Conservation (phyloP, 768 basidiomycete genomes). For the Kwoniella bestiolae region DNA sequence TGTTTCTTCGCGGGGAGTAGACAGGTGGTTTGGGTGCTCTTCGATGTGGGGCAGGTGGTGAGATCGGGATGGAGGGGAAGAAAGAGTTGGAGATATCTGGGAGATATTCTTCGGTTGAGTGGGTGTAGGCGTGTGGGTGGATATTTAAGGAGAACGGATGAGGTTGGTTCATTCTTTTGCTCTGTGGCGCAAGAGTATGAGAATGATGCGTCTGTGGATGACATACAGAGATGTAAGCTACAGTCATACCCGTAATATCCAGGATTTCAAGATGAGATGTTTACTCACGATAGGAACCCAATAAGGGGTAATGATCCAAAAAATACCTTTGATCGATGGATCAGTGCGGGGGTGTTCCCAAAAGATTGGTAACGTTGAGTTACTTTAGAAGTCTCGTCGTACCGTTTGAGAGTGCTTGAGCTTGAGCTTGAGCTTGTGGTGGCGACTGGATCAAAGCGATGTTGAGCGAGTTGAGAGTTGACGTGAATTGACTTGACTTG, state of each 20-base stretch:
- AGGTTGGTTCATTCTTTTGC: conserved; percentile 6
- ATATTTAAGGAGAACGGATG: background rate
- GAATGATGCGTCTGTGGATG: background rate
- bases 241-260: background rate
- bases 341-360: background rate
- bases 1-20: conserved; percentile 55
- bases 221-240: background rate
- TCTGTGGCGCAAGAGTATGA: background rate
- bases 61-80: conserved; percentile 42
- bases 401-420: background rate
- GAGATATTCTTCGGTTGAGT: background rate
- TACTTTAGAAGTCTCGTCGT: background rate
- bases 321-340: background rate
- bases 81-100: conserved; percentile 36
- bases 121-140: background rate
- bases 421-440: background rate
- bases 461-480: background rate
- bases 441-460: too few relatives aligned
- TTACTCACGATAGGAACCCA: background rate
- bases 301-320: background rate
- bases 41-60: conserved; percentile 42
- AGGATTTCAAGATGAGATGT: background rate
- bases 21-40: conserved; percentile 64
- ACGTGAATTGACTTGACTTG: background rate
- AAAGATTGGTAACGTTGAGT: background rate